Evolutionary conservation across 2,329 filamentous ascomycete genomes (phyloP), one percentile per base, ranked within the genome.

Genomic region (Penicillium sp.): DNA sequence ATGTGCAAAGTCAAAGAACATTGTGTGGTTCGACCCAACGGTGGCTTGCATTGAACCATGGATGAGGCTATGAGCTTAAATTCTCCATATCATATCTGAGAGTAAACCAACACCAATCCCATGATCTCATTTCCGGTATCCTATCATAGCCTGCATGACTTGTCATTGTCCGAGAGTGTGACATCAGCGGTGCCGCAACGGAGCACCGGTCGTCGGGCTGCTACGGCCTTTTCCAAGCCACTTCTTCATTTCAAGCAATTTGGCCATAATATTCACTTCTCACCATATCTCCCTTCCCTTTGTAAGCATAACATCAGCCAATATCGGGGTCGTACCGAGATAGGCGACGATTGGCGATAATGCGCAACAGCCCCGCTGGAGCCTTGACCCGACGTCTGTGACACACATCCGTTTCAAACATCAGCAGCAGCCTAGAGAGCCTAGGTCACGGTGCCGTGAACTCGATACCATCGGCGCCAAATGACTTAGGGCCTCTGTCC

Each of bases 161-260:
- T 40, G 29, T 35, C 46, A 51, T 49, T 49, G 49, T 56, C 51
- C 36, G 45, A 47, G 51, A 32, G 42, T 46, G 57, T 62, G 60
- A 64, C 61, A 64, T 64, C 61, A 64, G 58, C 55, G 54, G 57
- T 59, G 59, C 58, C 53, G 53, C 57, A 58, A 57, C 56, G 59
- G 60, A 55, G 58, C 44, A 50, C 47, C 45, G 37, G 51, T 34
- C 39, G 13, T 44, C 44, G 44, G 23, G 34, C 31, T 46, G 44
- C 31, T n/a, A 36, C 20, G 16, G 27, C 35, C 44, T 40, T 45
- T 40, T 45, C 37, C 44, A 38, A 26, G 16, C 35, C 37, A n/a
- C 37, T 34, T 43, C 24, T 35, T 24, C 22, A 13, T 22, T 34
- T 35, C 10, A 27, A 16, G 26, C 28, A 18, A 14, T 14, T n/a